These are phyloP conservation scores for Macrophomina pseudophaseolina DNA, from an alignment of 2,329 filamentous ascomycete species.

Conservation along the genomic window DNA sequence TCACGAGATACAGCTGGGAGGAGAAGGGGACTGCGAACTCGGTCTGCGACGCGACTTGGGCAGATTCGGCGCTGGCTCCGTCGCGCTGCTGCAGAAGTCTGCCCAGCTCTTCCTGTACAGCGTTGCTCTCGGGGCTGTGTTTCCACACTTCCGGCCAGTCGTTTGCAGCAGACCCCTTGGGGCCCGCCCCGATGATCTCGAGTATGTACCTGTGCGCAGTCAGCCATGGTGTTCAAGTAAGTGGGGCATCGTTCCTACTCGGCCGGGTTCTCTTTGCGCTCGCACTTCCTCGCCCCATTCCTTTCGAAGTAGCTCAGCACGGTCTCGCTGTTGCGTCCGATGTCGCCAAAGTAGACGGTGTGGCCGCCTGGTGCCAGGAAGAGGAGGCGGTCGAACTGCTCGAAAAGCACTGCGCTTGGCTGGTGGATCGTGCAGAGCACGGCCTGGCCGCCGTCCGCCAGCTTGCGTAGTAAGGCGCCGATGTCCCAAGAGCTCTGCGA, in stretches of 20 bases:
- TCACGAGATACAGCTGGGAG: slow-evolving; percentile 41
- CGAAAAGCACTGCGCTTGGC: slow-evolving; percentile 48
- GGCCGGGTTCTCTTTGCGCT: slow-evolving; percentile 70
- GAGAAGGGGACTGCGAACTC: slow-evolving; percentile 53
- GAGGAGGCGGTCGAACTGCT: slow-evolving; percentile 52
- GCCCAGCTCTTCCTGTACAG: slow-evolving; percentile 43
- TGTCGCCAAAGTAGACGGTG: slow-evolving; percentile 50
- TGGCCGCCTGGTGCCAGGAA: slow-evolving; percentile 50
- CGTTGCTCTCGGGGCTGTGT: slow-evolving; percentile 31
- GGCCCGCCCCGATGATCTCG: slow-evolving; percentile 41
- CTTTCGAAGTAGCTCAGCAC: slow-evolving; percentile 62
- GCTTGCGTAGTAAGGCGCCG: slow-evolving; percentile 64
- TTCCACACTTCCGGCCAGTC: slow-evolving; percentile 52
- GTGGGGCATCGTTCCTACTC: slow-evolving; percentile 48
- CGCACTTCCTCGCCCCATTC: slow-evolving; percentile 66
- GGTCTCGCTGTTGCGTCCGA: slow-evolving; percentile 48
- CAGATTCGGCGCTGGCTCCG: neutral
- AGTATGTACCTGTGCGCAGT: slow-evolving; percentile 64
- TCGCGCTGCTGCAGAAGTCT: neutral
- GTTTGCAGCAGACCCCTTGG: slow-evolving; percentile 48
- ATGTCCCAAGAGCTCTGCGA: slow-evolving; percentile 66
- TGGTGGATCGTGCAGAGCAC: slow-evolving; percentile 56
- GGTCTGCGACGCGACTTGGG: slow-evolving; percentile 32
- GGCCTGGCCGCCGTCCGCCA: slow-evolving; percentile 56
- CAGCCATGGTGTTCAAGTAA: neutral